Evolutionary conservation across 139 green algal genomes (phyloP), one percentile per base, ranked within the genome.

Genomic region (Picochlorum costavermella): DNA sequence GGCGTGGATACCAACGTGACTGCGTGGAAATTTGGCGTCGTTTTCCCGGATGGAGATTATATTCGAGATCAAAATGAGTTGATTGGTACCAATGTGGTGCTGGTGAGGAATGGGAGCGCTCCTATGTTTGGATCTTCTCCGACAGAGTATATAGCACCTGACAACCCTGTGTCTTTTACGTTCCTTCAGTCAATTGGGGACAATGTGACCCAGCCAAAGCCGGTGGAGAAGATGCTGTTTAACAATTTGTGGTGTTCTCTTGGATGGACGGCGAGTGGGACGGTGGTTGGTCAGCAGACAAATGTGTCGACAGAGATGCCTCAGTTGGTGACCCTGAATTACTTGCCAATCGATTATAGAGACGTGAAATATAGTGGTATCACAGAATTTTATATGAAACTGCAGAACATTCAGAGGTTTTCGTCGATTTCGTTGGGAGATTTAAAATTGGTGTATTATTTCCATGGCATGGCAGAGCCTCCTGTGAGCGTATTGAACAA

Each of bases 321-420:
- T 31, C 61, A 6, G 30, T 16, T 10, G 68, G 20, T 79, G 43
- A 43, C 76, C 50, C 50, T 86, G 37, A 60, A 82, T 31, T 88
- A 88, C 44, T 74, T 80, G n/a, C 78, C 81, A 10, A 82, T 88
- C 13, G 63, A 75, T 30, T 79, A 68, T 30, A 11, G 55, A 2
- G 49, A 51, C 12, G 55, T 73, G 51, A 67, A 31, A 13, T 40
- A 77, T 10, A 74, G 69, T 12, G 64, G 49, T 31, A 79, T 60
- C 1, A 85, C 76, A 1, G 78, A 88, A 67, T 86, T 89, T 31
- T 79, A 86, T 37, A 51, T 89, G 44, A 80, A 65, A 72, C 25
- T 88, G 45, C 53, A 26, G 33, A 88, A 88, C 67, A 25, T 69
- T 1, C 67, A 63, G 25, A 77, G 64, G 59, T 29, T 30, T n/a